Evolutionary conservation across 2,329 filamentous ascomycete species (phyloP).

Genomic region (Trichothecium roseum): DNA sequence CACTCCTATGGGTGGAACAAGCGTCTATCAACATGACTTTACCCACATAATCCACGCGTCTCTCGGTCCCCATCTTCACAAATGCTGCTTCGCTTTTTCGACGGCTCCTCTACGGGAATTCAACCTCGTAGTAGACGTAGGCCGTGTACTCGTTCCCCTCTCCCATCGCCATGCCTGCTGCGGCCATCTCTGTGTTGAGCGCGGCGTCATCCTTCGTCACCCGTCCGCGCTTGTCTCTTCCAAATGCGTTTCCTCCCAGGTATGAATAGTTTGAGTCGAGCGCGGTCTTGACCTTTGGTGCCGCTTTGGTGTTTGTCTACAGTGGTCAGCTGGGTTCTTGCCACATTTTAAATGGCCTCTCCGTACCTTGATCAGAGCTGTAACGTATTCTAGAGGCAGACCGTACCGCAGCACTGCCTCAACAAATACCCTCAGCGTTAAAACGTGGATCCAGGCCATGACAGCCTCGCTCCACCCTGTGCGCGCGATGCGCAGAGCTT

Average conservation of each 20-base stretch:
- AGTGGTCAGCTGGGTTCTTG: neutral
- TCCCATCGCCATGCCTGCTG: conserved; percentile 54
- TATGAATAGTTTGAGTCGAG: conserved; percentile 84
- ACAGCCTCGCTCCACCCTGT: conserved; percentile 95
- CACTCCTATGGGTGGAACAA: conserved; percentile 17
- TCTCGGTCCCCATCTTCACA: neutral
- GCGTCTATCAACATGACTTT: conserved; percentile 7
- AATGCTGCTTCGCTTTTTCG: neutral
- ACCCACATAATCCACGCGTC: neutral
- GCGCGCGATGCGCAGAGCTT: conserved; percentile 74
- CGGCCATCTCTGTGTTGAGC: conserved; percentile 73
- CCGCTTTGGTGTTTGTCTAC: conserved; percentile 73
- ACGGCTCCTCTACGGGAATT: conserved; percentile 42
- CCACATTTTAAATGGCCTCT: neutral
- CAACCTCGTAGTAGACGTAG: conserved; percentile 95
- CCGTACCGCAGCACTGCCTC: conserved; percentile 97
- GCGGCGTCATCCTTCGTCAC: conserved; percentile 82
- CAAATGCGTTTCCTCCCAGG: conserved; percentile 88
- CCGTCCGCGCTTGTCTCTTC: conserved; percentile 84
- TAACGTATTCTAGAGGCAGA: conserved; percentile 80
- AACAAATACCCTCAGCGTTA: conserved; percentile 87
- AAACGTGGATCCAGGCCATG: conserved; percentile 90
- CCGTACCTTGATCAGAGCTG: conserved; percentile 71
- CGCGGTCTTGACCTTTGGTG: conserved; percentile 66
- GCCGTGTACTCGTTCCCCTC: conserved; percentile 83